Conservation (phyloP, 2,329 filamentous ascomycete genomes). For the Hirsutella thompsonii region DNA sequence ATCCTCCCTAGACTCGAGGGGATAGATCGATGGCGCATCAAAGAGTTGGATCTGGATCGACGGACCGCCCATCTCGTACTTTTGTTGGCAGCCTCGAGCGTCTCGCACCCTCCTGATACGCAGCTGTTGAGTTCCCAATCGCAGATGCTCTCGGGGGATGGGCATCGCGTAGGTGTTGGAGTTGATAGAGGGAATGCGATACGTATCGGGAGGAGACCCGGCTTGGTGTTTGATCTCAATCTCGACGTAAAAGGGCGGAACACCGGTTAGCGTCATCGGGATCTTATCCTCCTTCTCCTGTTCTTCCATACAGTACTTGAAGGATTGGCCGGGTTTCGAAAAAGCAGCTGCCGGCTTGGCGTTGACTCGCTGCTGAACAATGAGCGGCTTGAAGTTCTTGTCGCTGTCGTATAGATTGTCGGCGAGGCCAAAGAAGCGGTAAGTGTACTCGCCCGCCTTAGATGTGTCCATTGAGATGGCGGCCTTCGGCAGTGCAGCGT, state of each 20-base stretch:
- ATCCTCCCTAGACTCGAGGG: conserved; percentile 71
- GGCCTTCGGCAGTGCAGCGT: conserved; percentile 62
- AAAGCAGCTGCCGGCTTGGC: conserved; percentile 74
- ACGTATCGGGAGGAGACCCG: conserved; percentile 64
- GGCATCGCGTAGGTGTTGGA: conserved; percentile 64
- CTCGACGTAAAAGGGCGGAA: conserved; percentile 80
- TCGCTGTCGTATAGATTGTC: conserved; percentile 79
- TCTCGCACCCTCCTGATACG: conserved; percentile 86
- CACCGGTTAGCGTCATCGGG: conserved; percentile 70
- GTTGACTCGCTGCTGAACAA: conserved; percentile 73
- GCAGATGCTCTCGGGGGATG: conserved; percentile 73
- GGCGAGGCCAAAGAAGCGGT: conserved; percentile 70
- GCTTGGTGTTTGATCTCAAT: conserved; percentile 88
- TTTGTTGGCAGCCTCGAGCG: conserved; percentile 71
- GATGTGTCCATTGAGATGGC: conserved; percentile 77
- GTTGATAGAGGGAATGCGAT: conserved; percentile 69
- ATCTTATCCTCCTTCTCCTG: conserved; percentile 74
- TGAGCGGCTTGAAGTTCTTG: conserved; percentile 50
- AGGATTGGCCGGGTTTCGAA: conserved; percentile 75
- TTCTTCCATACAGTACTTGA: conserved; percentile 89
- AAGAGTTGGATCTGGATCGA: conserved; percentile 86
- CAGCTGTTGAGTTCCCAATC: conserved; percentile 79
- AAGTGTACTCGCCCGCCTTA: conserved; percentile 72
- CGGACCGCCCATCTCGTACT: conserved; percentile 56
- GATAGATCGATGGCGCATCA: conserved; percentile 81